Percentiles rank a stretch among this genome's conserved stretches.
These are phyloP conservation scores for Mucor indicus DNA, from an alignment of 371 early-diverging fungal genomes.

Conservation along the genomic window DNA sequence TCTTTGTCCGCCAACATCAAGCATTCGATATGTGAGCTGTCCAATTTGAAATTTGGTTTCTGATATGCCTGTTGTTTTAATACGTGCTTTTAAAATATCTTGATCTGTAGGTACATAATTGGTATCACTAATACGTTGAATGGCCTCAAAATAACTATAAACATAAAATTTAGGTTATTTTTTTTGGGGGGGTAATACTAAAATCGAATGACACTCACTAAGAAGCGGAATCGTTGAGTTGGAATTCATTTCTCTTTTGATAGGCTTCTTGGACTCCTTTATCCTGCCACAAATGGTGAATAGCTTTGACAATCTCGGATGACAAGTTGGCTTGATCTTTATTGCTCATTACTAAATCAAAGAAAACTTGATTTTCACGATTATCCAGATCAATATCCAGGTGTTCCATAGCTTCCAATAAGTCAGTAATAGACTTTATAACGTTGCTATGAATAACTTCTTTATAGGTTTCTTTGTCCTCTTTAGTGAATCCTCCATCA, in stretches of 20 bases:
- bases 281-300: conserved; percentile 84
- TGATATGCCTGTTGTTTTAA: conserved; percentile 88
- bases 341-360: conserved; percentile 71
- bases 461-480: conserved; percentile 87
- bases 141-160: conserved; percentile 84
- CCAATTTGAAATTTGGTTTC: conserved; percentile 87
- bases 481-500: conserved; percentile 84
- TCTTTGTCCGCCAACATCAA: conserved; percentile 96
- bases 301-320: conserved; percentile 71
- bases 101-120: conserved; percentile 88
- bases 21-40: conserved; percentile 86
- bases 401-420: conserved; percentile 89
- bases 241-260: conserved; percentile 88
- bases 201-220: conserved; percentile 59
- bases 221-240: conserved; percentile 89
- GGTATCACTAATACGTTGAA: conserved; percentile 81
- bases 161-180: conserved; percentile 1
- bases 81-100: conserved; percentile 83
- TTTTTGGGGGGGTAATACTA: not conserved
- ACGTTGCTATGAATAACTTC: conserved; percentile 94
- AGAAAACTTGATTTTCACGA: conserved; percentile 60
- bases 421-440: conserved; percentile 91
- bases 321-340: conserved; percentile 82
- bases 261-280: conserved; percentile 78
- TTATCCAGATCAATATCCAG: conserved; percentile 69